Conservation (phyloP, 768 basidiomycete species). For the Hydnum rufescens region DNA sequence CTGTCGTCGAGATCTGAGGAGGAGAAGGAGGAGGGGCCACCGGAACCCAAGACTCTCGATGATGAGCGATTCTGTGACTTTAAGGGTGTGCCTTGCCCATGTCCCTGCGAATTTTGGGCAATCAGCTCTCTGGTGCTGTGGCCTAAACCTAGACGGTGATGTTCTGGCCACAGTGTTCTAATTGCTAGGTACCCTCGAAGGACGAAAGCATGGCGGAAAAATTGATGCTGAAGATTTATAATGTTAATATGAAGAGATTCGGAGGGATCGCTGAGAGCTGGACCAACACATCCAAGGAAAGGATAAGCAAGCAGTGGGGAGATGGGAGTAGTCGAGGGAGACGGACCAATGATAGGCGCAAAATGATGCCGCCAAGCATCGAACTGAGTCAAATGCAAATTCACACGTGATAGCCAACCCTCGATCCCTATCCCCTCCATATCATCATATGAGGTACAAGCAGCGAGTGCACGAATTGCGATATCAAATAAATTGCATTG, state of each 20-base stretch:
- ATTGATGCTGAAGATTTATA: background rate
- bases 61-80: background rate
- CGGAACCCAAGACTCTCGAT: background rate
- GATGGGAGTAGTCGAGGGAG: background rate
- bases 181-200: background rate
- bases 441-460: background rate
- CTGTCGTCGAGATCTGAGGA: background rate
- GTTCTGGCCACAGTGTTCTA: background rate
- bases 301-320: background rate
- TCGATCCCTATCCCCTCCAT: background rate
- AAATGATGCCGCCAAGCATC: background rate
- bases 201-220: background rate
- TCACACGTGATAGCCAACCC: background rate
- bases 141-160: background rate
- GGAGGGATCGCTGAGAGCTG: background rate
- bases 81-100: background rate
- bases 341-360: background rate
- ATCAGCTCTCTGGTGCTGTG: too few relatives aligned
- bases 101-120: background rate
- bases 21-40: background rate
- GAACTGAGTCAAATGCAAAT: background rate
- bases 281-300: background rate
- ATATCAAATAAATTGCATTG: constrained; percentile 1
- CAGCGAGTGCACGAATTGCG: background rate
- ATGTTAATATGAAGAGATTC: background rate